Evolutionary conservation across 768 basidiomycete genomes (phyloP), one percentile per base, ranked within the genome.

Genomic region (Psilocybe subaeruginosa): DNA sequence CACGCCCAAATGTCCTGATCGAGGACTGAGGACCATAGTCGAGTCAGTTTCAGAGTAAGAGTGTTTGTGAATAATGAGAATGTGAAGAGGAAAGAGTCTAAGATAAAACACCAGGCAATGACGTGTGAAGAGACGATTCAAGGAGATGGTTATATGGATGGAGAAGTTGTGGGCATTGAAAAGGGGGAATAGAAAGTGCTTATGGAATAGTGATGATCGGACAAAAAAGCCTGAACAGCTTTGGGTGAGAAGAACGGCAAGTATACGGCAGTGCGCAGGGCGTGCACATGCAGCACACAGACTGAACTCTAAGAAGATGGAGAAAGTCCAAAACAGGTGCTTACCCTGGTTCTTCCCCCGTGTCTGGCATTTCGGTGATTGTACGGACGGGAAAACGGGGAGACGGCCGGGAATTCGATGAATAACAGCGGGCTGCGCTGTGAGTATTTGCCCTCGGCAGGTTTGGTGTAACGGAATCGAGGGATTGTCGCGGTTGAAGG

Each of bases 1-100:
- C n/a, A 67, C 48, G 4, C 74, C 72, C 19, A 78, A 66, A 62
- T 77, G 76, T 1, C 72, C 73, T 31, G 63, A 63, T 11, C 66
- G 63, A 14, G 74, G 69, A 54, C 78, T 79, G 51, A 63, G 30
- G 39, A 47, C n/a, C 58, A 56, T 55, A 30, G 12, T 37, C 33
- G 48, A 41, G 55, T 54, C n/a, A 54, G 56, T 51, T 52, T 35
- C 14, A 43, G 41, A 52, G 30, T 39, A 49, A 35, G 51, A 51
- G n/a, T 27, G 19, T 51, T 12, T 53, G 11, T 37, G 51, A 17
- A 35, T 35, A 17, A 43, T 16, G 14, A 43, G 14, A 43, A 43
- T 43, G 37, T n/a, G 11, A 43, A 43, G 41, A 43, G 11, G 33
- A 35, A 35, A 35, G 11, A 11, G 33, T 35, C 11, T 11, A 35